Evolutionary conservation across 208 protist genomes (phyloP).

Genomic region (Zelonia costaricensis): DNA sequence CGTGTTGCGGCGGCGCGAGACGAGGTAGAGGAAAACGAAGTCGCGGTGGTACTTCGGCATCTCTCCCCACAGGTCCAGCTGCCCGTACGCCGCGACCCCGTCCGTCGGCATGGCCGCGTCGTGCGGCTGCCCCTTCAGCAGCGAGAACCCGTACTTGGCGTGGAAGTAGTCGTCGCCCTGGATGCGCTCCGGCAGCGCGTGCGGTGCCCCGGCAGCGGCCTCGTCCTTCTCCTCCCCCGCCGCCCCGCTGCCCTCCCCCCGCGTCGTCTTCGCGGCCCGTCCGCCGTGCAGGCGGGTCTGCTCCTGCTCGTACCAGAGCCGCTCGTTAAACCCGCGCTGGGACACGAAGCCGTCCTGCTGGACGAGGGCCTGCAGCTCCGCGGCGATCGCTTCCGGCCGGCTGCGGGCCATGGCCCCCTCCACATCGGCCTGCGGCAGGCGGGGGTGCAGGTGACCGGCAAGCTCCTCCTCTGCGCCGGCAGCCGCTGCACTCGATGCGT

Average conservation of each 20-base stretch:
- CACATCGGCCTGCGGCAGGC: constrained; percentile 72
- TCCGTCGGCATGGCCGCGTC: constrained; percentile 20
- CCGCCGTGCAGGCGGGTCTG: constrained; percentile 19
- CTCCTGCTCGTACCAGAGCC: constrained; percentile 76
- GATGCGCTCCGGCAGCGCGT: constrained; percentile 58
- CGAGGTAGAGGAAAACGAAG: constrained; percentile 86
- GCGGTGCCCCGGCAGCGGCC: background rate
- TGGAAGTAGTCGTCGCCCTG: constrained; percentile 81
- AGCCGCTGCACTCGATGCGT: no score
- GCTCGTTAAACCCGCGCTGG: constrained; percentile 83
- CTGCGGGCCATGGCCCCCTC: constrained; percentile 40
- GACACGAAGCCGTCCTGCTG: constrained; percentile 58
- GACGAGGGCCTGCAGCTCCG: constrained; percentile 59
- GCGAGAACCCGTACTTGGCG: constrained; percentile 79
- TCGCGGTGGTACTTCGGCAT: constrained; percentile 88
- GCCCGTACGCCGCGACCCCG: constrained; percentile 50
- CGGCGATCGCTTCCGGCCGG: constrained; percentile 38
- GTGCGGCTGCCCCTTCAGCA: constrained; percentile 43
- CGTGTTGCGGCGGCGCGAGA: constrained; percentile 85
- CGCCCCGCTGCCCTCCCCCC: background rate
- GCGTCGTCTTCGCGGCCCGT: background rate
- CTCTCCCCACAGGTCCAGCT: constrained; percentile 89
- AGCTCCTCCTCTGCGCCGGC: constrained; percentile 7
- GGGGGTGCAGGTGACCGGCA: constrained; percentile 26
- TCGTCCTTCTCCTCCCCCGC: background rate